Conservation (phyloP, 768 basidiomycete species). For the Lentinula lateritia region DNA sequence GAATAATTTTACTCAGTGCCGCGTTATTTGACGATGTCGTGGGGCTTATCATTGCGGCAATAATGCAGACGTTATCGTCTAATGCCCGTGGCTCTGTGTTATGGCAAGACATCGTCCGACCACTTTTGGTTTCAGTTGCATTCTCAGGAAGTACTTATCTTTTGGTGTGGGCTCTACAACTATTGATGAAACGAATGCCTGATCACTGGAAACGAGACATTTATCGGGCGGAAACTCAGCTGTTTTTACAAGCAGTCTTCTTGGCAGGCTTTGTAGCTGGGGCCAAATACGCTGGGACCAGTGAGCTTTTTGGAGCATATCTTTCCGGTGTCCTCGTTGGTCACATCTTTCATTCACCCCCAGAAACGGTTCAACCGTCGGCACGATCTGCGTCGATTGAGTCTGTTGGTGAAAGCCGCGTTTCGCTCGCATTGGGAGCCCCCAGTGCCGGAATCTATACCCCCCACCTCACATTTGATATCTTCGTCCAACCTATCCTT, state of each 20-base stretch:
- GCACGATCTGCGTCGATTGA: conserved; percentile 1
- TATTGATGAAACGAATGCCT: neutral
- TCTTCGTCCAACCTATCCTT: conserved; percentile 31
- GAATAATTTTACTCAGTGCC: conserved; percentile 53
- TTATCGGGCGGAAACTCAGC: conserved; percentile 13
- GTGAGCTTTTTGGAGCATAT: conserved; percentile 59
- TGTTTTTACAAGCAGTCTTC: conserved; percentile 31
- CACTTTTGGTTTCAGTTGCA: conserved; percentile 49
- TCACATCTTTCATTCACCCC: conserved; percentile 20
- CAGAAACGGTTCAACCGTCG: neutral
- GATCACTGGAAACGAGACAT: conserved; percentile 3
- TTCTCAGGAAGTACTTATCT: conserved; percentile 37
- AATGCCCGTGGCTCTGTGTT: conserved; percentile 13
- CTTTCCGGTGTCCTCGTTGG: conserved; percentile 47
- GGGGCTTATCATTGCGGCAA: conserved; percentile 52
- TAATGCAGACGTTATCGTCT: conserved; percentile 37
- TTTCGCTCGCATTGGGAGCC: neutral
- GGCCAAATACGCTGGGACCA: conserved; percentile 49
- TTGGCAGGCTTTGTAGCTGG: conserved; percentile 43
- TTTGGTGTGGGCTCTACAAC: conserved; percentile 18
- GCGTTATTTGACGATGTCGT: conserved; percentile 64
- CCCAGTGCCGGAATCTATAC: neutral
- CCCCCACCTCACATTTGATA: conserved; percentile 24
- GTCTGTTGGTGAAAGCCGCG: neutral
- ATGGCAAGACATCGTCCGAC: conserved; percentile 39